These are phyloP conservation scores for Cercospora nicotianae DNA, from an alignment of 2,329 filamentous ascomycete genomes.

Conservation along the genomic window DNA sequence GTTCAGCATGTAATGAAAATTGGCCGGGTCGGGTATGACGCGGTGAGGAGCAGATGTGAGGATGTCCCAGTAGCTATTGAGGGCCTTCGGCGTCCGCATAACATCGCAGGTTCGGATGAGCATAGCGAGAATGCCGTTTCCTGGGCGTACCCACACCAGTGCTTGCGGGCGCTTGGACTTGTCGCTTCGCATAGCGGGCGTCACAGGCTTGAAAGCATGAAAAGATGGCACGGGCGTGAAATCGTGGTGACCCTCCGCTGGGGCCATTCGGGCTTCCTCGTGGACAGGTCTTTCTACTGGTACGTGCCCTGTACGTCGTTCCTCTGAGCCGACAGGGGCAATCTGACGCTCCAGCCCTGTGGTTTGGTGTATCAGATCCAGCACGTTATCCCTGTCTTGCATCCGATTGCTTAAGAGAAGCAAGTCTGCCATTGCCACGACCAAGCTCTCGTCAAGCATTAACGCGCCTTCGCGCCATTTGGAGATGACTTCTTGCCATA, in stretches of 20 bases:
- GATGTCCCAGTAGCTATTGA: slow-evolving; percentile 74
- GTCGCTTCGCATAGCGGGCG: slow-evolving; percentile 17
- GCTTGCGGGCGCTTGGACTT: slow-evolving; percentile 18
- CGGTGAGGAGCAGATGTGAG: slow-evolving; percentile 59
- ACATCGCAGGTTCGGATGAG: slow-evolving; percentile 64
- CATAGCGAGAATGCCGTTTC: slow-evolving; percentile 65
- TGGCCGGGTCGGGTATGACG: slow-evolving; percentile 70
- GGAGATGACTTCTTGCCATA: slow-evolving; percentile 80
- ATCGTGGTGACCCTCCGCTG: slow-evolving; percentile 23
- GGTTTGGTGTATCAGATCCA: slow-evolving; percentile 76
- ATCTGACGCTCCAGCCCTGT: slow-evolving; percentile 68
- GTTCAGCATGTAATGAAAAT: slow-evolving; percentile 68
- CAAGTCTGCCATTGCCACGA: slow-evolving; percentile 76
- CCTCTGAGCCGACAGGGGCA: slow-evolving; percentile 38
- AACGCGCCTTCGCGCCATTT: slow-evolving; percentile 73
- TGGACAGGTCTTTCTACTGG: slow-evolving; percentile 23
- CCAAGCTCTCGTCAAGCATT: slow-evolving; percentile 72
- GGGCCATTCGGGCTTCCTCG: neutral
- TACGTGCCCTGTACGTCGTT: slow-evolving; percentile 34
- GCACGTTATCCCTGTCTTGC: slow-evolving; percentile 67
- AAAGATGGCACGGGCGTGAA: slow-evolving; percentile 33
- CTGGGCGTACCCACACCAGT: slow-evolving; percentile 48
- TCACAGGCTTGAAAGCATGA: slow-evolving; percentile 33
- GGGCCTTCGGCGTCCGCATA: slow-evolving; percentile 61
- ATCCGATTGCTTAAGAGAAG: slow-evolving; percentile 64